phyloP scores from a whole-genome alignment of 306 rosid species.

The Ormosia emarginata region DNA sequence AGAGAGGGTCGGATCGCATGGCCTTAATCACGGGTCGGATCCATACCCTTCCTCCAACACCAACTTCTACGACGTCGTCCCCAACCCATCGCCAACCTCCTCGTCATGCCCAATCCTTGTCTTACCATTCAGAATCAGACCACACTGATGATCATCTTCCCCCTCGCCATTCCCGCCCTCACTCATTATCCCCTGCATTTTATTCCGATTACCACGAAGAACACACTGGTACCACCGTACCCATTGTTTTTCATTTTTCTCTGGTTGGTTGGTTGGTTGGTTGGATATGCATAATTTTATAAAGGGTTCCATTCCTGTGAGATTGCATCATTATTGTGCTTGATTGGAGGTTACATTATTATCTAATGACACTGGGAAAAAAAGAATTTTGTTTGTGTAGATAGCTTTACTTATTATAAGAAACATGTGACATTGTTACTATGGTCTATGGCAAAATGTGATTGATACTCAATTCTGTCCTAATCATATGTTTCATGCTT shows the following conservation, averaged over 20 bases:
- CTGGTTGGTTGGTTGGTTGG: not conserved
- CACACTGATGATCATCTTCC: not conserved
- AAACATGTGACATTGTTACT: not conserved
- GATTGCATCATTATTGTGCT: not conserved
- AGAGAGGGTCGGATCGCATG: slow-evolving; percentile 66
- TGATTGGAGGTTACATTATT: not conserved
- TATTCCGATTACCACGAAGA: not conserved
- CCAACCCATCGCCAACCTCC: slow-evolving; percentile 5
- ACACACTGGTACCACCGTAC: not conserved
- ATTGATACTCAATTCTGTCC: not conserved
- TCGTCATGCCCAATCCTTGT: slow-evolving; percentile 14
- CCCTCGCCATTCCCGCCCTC: slow-evolving; percentile 22
- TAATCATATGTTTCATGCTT: not conserved
- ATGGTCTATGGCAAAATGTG: not conserved
- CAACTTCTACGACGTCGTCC: slow-evolving; percentile 32
- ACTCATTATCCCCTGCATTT: slow-evolving; percentile 23
- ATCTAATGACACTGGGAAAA: too few relatives aligned
- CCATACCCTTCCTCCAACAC: slow-evolving; percentile 34
- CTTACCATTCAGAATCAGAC: not conserved
- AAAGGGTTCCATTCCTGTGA: not conserved
- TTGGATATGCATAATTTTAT: not conserved
- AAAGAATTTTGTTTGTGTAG: not conserved
- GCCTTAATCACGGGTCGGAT: slow-evolving; percentile 61
- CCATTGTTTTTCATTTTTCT: not conserved
- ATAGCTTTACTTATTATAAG: not conserved